Evolutionary conservation across 2,329 filamentous ascomycete genomes (phyloP), one percentile per base, ranked within the genome.

Genomic region (Colletotrichum siamense): DNA sequence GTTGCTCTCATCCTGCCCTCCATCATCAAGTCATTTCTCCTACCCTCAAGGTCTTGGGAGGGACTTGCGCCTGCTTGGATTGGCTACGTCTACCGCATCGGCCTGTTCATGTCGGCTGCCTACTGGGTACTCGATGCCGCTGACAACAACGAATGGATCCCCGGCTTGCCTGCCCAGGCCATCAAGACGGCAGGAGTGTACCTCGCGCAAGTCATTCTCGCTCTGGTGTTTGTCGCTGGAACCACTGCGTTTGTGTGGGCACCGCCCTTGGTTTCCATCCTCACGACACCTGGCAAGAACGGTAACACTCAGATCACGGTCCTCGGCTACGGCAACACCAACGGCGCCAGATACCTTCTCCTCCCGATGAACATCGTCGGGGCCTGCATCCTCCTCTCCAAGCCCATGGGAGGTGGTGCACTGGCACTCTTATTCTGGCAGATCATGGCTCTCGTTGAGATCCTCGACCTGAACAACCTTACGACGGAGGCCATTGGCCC

Each of bases 111-210:
- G 67, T 91, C 93, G 7, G 95, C 96, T 3, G 82, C 92, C 9
- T 98, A 96, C 88, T 99, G 97, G 97, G 90, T 93, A 18, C 88
- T 99, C 16, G 96, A 99, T 83, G 94, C 96, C 8, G 96, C 96
- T 26, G 95, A 98, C 83, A 97, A 97, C 79, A 93, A 91, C 67
- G 91, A 94, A 75, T 98, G 96, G 96, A 88, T 97, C 61, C 88
- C 91, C 1, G 86, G 83, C 18, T 79, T 92, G 5, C 84, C 94
- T 1, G 89, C 91, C 71, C 89, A 89, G 63, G 88, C 88, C 1
- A 86, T 98, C 72, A 98, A 98, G 86, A 91, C 91, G 1, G 87
- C 92, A 4, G 94, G 95, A 55, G 92, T 96, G 26, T 93, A 94
- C 63, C 85, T 98, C 61, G 96, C 97, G 2, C 96, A 98, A 82